Conservation (phyloP, 352 stramenopile species). For the Globisporangium yorkense region DNA sequence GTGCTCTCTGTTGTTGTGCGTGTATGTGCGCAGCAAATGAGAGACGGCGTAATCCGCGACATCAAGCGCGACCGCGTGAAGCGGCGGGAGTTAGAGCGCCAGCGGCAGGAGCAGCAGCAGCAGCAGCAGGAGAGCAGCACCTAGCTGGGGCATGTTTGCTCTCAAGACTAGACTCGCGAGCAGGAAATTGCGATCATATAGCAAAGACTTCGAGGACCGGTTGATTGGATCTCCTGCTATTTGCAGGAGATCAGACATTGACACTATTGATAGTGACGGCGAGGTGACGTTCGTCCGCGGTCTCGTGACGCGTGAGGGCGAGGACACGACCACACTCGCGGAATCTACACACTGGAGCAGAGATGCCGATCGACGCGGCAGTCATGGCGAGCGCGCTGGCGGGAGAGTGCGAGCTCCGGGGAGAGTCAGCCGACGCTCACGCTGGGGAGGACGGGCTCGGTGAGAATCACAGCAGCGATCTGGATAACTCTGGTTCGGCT, state of each 20-base stretch:
- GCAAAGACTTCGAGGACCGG: too few species aligned
- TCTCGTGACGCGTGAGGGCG: too few species aligned
- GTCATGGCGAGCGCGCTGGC: background rate
- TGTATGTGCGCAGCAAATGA: conserved; percentile 38
- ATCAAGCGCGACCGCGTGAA: conserved; percentile 69
- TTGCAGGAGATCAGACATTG: too few species aligned
- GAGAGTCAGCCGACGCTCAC: background rate
- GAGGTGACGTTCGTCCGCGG: too few species aligned
- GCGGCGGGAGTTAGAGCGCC: conserved; percentile 35
- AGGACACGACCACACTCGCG: background rate
- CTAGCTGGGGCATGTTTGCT: background rate
- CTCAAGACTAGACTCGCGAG: background rate
- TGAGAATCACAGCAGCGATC: background rate
- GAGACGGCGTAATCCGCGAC: conserved; percentile 72
- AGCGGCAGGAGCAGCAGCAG: conserved; percentile 23
- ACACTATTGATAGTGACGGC: too few species aligned
- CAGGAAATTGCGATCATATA: too few species aligned
- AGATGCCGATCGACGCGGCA: background rate
- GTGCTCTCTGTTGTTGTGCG: background rate
- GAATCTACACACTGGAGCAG: background rate
- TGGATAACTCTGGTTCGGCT: background rate
- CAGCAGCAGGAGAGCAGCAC: conserved; percentile 4
- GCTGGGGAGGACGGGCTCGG: background rate
- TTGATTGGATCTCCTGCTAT: too few species aligned
- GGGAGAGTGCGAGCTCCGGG: background rate